phyloP scores from a whole-genome alignment of 2,329 filamentous ascomycete genomes.

The Fusarium albosuccineum region DNA sequence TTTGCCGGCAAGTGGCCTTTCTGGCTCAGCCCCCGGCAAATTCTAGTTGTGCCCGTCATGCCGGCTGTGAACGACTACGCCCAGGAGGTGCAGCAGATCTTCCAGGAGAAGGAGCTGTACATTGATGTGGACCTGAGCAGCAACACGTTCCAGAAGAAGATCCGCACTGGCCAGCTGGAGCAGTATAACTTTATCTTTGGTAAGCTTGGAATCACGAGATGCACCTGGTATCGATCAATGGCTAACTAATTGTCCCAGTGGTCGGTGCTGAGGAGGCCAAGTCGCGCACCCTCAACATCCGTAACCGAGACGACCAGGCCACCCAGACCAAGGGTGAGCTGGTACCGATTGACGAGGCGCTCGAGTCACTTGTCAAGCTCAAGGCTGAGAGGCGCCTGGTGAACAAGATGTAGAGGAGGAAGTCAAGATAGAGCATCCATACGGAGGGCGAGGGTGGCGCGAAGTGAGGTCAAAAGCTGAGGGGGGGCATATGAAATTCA shows the following conservation, averaged over 20 bases:
- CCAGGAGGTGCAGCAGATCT: conserved; percentile 76
- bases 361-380: conserved; percentile 67
- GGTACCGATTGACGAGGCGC: conserved; percentile 67
- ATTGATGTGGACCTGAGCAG: conserved; percentile 70
- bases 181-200: conserved; percentile 89
- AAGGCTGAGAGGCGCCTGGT: conserved; percentile 60
- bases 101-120: conserved; percentile 77
- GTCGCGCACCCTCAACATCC: conserved; percentile 71
- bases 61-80: conserved; percentile 85
- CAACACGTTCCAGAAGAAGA: conserved; percentile 92
- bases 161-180: conserved; percentile 81
- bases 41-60: conserved; percentile 72
- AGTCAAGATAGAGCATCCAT: conserved; percentile 20
- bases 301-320: conserved; percentile 73
- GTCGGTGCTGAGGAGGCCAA: conserved; percentile 73
- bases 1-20: conserved; percentile 91
- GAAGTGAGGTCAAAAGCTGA: conserved; percentile 38
- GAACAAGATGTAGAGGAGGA: conserved; percentile 51
- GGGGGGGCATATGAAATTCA: conserved; percentile 26
- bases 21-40: conserved; percentile 87
- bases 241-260: conserved; percentile 55
- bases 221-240: neutral
- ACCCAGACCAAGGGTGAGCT: conserved; percentile 73
- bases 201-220: conserved; percentile 48
- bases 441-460: conserved; percentile 14